A percentile compares a stretch with the other conserved stretches of the same genome.
These are phyloP conservation scores for Termitomyces eurrhizus DNA, from an alignment of 768 basidiomycete genomes.

Conservation along the genomic window DNA sequence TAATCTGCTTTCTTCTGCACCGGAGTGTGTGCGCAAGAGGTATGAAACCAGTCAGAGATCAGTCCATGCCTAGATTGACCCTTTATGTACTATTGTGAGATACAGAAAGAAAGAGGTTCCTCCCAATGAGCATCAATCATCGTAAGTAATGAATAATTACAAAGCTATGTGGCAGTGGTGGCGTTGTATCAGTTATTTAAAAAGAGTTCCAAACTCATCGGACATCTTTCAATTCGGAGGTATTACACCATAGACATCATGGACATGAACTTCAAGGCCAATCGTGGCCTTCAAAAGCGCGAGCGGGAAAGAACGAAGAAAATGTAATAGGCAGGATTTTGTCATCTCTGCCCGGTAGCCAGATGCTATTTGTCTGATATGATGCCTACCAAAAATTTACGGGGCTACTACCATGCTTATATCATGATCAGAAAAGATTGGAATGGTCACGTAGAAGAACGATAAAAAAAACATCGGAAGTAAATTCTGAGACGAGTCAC, in stretches of 20 bases:
- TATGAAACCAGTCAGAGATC: neutral
- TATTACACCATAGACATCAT: neutral
- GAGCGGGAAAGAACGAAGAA: neutral
- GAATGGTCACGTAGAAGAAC: too few species aligned
- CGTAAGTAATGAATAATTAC: neutral
- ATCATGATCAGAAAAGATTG: neutral
- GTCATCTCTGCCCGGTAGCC: neutral
- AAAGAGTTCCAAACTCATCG: neutral
- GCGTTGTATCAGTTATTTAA: neutral
- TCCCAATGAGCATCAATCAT: neutral
- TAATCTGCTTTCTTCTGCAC: neutral
- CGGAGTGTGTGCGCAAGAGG: neutral
- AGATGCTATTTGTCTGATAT: neutral
- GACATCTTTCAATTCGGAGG: neutral
- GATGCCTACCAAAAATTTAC: neutral
- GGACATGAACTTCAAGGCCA: neutral
- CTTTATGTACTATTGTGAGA: neutral
- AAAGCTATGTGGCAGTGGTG: neutral
- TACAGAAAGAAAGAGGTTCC: neutral
- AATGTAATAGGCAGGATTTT: neutral
- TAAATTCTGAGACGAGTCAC: slow-evolving; percentile 9
- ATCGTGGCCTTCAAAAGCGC: neutral
- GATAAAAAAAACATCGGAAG: too few species aligned
- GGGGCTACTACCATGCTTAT: neutral
- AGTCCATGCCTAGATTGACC: neutral